These are phyloP conservation scores for Cercospora beticola DNA, from an alignment of 2,329 filamentous ascomycete species.

Conservation along the genomic window DNA sequence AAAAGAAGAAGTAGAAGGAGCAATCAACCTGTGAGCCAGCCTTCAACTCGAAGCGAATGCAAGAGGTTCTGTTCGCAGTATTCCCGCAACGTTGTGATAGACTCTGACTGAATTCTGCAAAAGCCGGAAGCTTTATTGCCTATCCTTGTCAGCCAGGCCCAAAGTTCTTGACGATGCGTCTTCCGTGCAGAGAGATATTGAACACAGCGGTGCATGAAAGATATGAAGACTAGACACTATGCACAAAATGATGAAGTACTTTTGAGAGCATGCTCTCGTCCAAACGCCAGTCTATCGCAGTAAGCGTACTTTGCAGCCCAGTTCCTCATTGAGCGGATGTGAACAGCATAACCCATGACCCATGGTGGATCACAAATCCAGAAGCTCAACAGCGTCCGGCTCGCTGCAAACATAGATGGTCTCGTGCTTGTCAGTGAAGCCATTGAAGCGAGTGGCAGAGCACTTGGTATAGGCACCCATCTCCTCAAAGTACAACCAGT, in stretches of 20 bases:
- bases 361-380: slow-evolving; percentile 8
- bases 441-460: slow-evolving; percentile 96
- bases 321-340: not conserved
- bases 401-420: slow-evolving; percentile 95
- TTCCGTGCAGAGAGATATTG: not conserved
- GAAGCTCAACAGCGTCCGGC: slow-evolving; percentile 61
- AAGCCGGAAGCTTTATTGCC: not conserved
- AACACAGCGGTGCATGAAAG: not conserved
- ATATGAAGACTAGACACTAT: not conserved
- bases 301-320: not conserved
- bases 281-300: not conserved
- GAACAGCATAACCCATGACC: not conserved
- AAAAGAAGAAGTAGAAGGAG: too few species aligned
- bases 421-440: slow-evolving; percentile 88
- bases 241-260: not conserved
- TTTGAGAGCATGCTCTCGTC: not conserved
- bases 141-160: not conserved
- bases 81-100: not conserved
- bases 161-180: not conserved
- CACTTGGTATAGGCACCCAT: slow-evolving; percentile 99
- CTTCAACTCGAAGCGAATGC: not conserved
- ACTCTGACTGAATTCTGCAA: not conserved
- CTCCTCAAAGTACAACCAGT: slow-evolving; percentile 98
- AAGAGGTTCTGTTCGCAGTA: not conserved
- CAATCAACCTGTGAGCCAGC: too few species aligned